phyloP scores from a whole-genome alignment of 2,329 filamentous ascomycete species.

The Madurella fahalii region DNA sequence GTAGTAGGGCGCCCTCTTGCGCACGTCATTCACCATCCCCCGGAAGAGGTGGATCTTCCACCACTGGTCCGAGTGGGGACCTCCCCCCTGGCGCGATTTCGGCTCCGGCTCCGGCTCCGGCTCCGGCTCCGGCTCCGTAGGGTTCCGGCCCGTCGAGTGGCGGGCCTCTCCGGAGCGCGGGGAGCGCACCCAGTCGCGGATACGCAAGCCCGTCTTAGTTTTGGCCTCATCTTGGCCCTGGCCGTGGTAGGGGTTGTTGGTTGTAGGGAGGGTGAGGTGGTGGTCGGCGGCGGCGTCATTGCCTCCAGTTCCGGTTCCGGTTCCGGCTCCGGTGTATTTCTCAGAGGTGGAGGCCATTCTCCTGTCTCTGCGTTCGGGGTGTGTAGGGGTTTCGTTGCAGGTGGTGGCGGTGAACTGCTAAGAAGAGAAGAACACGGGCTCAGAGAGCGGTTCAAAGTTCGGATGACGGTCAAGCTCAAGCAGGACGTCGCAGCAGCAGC shows the following conservation, averaged over 20 bases:
- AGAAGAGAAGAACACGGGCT: no score
- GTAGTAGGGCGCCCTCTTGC: constrained; percentile 71
- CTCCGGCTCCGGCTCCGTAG: not conserved
- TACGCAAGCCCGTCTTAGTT: not conserved
- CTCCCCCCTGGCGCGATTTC: not conserved
- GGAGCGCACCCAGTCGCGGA: constrained; percentile 11
- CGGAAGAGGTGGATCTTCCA: constrained; percentile 72
- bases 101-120: not conserved
- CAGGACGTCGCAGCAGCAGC: no score
- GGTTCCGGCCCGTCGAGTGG: not conserved
- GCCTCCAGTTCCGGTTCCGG: not conserved
- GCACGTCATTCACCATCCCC: constrained; percentile 76
- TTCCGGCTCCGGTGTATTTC: not conserved
- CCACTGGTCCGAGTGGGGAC: constrained; percentile 43
- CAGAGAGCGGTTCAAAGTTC: not conserved
- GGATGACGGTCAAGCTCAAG: not conserved
- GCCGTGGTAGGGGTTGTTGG: constrained; percentile 1
- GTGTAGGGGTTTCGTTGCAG: not conserved
- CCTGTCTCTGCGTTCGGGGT: not conserved
- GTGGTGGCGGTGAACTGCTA: not conserved
- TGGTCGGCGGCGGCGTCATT: not conserved
- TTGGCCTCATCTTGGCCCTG: not conserved
- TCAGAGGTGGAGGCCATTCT: constrained; percentile 5
- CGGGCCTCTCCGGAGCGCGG: not conserved
- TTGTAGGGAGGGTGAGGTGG: not conserved